phyloP scores from a whole-genome alignment of 2,329 filamentous ascomycete genomes.

The Gaeumannomyces tritici region DNA sequence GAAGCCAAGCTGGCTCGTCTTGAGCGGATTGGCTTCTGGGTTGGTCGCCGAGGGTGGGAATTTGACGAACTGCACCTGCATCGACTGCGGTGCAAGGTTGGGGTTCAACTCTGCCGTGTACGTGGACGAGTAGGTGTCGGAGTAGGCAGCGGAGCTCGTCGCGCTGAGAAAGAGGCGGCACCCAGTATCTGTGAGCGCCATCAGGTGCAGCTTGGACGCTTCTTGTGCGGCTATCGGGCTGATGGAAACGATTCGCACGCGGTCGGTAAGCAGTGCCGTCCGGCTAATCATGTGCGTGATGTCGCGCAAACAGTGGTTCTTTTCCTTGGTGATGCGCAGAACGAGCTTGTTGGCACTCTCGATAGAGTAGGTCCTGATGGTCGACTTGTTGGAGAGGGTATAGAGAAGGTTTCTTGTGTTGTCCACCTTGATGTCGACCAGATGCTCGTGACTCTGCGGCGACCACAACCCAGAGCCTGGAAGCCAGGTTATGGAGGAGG shows the following conservation, averaged over 20 bases:
- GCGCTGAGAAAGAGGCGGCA: constrained; percentile 89
- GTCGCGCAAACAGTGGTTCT: constrained; percentile 52
- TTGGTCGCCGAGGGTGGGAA: constrained; percentile 64
- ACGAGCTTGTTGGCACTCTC: constrained; percentile 52
- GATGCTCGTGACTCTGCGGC: constrained; percentile 46
- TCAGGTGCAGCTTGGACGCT: constrained; percentile 74
- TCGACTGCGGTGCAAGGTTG: constrained; percentile 70
- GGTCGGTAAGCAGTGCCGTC: constrained; percentile 59
- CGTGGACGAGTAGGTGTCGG: not conserved
- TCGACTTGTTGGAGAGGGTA: constrained; percentile 78
- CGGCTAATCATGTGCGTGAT: constrained; percentile 79
- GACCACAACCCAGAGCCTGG: constrained; percentile 34
- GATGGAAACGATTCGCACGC: constrained; percentile 70
- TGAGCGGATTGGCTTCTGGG: constrained; percentile 37
- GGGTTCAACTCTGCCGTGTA: constrained; percentile 53
- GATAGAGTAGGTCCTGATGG: constrained; percentile 87
- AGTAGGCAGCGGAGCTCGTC: constrained; percentile 57
- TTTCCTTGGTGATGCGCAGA: constrained; percentile 57
- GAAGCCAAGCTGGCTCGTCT: constrained; percentile 39
- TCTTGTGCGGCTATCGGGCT: constrained; percentile 73
- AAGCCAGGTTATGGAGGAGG: constrained; percentile 49
- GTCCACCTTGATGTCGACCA: constrained; percentile 77
- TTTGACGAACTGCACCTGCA: constrained; percentile 96
- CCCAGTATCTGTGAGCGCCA: constrained; percentile 84
- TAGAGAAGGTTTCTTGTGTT: constrained; percentile 84